Evolutionary conservation across 1,139 yeast genomes (phyloP).

Genomic region (Lodderomyces margitis): DNA sequence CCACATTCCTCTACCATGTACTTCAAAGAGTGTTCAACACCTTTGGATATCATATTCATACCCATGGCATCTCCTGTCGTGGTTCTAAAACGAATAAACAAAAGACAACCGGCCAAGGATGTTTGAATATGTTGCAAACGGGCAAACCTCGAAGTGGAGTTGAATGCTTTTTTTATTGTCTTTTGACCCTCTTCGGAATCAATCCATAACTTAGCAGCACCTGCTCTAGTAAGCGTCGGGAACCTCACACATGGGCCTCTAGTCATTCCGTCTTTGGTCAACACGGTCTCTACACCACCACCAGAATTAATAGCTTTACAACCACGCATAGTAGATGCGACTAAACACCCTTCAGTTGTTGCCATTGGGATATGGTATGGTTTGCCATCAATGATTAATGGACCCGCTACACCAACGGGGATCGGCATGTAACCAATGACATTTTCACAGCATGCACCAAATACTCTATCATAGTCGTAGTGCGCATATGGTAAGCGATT

Average conservation of each 20-base stretch:
- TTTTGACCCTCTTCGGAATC: slow-evolving; percentile 93
- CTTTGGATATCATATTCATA: slow-evolving; percentile 99
- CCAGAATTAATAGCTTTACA: slow-evolving; percentile 98
- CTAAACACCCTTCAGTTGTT: slow-evolving; percentile 97
- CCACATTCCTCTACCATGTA: slow-evolving; percentile 88
- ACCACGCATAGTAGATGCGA: slow-evolving; percentile 98
- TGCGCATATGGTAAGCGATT: slow-evolving; percentile 72
- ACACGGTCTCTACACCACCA: slow-evolving; percentile 90
- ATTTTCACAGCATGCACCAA: slow-evolving; percentile 98
- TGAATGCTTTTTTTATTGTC: slow-evolving; percentile 81
- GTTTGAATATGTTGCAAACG: slow-evolving; percentile 88
- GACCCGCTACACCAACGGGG: slow-evolving; percentile 98
- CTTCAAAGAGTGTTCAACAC: slow-evolving; percentile 84
- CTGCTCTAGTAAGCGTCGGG: slow-evolving; percentile 80
- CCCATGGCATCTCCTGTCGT: slow-evolving; percentile 99
- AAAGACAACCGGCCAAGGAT: slow-evolving; percentile 90
- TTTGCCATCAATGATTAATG: slow-evolving; percentile 82
- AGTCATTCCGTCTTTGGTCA: slow-evolving; percentile 97
- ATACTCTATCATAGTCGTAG: slow-evolving; percentile 92
- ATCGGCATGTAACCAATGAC: slow-evolving; percentile 95
- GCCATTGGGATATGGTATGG: slow-evolving; percentile 97
- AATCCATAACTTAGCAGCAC: slow-evolving; percentile 92
- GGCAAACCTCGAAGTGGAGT: slow-evolving; percentile 96
- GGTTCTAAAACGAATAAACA: slow-evolving; percentile 89
- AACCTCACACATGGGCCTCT: slow-evolving; percentile 97